A percentile compares a stretch with the other conserved stretches of the same genome.
These are phyloP conservation scores for Coleophoma crateriformis DNA, from an alignment of 2,329 filamentous ascomycete genomes.

Conservation along the genomic window DNA sequence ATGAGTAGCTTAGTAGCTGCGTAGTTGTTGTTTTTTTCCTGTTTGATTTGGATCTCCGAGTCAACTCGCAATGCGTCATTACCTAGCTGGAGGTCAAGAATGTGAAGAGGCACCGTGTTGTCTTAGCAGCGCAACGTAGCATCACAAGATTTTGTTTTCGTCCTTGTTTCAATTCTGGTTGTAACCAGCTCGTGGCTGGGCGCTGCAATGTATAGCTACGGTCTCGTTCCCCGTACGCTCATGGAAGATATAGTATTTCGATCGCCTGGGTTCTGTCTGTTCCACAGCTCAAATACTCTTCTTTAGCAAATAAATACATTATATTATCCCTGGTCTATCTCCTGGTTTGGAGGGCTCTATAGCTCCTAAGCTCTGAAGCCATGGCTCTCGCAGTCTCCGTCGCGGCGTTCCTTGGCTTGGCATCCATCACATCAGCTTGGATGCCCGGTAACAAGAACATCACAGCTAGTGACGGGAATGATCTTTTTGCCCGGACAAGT, in stretches of 20 bases:
- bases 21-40: too few relatives aligned
- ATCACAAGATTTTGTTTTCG: not conserved
- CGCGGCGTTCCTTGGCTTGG: not conserved
- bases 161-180: not conserved
- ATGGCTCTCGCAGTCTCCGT: not conserved
- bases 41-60: too few relatives aligned
- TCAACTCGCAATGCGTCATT: too few relatives aligned
- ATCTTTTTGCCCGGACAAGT: constrained; percentile 7
- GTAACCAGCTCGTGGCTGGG: not conserved
- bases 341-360: too few relatives aligned
- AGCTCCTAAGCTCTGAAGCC: not conserved
- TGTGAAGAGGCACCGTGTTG: too few relatives aligned
- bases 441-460: constrained; percentile 12
- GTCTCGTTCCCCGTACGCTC: not conserved
- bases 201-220: not conserved
- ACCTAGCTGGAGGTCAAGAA: too few relatives aligned
- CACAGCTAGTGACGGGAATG: constrained; percentile 2
- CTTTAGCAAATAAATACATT: too few relatives aligned
- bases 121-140: not conserved
- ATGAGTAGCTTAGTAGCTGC: too few relatives aligned
- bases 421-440: constrained; percentile 9
- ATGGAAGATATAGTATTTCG: not conserved
- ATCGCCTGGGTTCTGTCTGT: too few relatives aligned
- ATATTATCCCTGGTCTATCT: too few relatives aligned
- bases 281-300: too few relatives aligned